These are phyloP conservation scores for Verticillium klebahnii DNA, from an alignment of 2,329 filamentous ascomycete genomes.

Conservation along the genomic window DNA sequence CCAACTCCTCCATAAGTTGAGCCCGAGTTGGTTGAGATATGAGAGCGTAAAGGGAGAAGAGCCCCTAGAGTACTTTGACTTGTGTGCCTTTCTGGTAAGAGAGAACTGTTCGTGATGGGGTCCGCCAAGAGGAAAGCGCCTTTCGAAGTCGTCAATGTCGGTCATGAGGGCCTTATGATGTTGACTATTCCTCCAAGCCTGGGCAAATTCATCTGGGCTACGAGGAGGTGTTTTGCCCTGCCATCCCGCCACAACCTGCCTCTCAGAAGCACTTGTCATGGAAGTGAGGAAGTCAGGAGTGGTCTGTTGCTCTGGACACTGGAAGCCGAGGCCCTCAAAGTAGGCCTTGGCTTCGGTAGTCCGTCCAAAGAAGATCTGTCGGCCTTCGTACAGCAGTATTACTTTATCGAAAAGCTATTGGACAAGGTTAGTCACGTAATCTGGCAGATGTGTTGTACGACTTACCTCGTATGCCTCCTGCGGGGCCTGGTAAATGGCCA, in stretches of 20 bases:
- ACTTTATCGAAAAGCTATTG: conserved; percentile 58
- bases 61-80: conserved; percentile 28
- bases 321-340: conserved; percentile 62
- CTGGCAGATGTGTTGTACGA: neutral
- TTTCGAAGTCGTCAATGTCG: conserved; percentile 22
- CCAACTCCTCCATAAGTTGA: conserved; percentile 36
- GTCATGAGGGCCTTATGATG: conserved; percentile 21
- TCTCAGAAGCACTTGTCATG: conserved; percentile 28
- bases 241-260: conserved; percentile 18
- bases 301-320: conserved; percentile 51
- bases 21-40: conserved; percentile 38
- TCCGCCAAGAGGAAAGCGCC: conserved; percentile 4
- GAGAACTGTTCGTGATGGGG: conserved; percentile 6
- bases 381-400: conserved; percentile 60
- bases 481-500: conserved; percentile 57
- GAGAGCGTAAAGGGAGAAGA: conserved; percentile 43
- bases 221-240: conserved; percentile 19
- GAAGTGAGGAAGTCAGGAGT: conserved; percentile 59
- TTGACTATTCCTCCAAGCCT: conserved; percentile 18
- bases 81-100: conserved; percentile 1
- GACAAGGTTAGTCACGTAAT: neutral
- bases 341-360: conserved; percentile 56
- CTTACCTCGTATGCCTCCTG: conserved; percentile 48
- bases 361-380: conserved; percentile 63
- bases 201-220: conserved; percentile 24